Evolutionary conservation across 2,329 filamentous ascomycete genomes (phyloP), one percentile per base, ranked within the genome.

Genomic region (Phoma sp.): DNA sequence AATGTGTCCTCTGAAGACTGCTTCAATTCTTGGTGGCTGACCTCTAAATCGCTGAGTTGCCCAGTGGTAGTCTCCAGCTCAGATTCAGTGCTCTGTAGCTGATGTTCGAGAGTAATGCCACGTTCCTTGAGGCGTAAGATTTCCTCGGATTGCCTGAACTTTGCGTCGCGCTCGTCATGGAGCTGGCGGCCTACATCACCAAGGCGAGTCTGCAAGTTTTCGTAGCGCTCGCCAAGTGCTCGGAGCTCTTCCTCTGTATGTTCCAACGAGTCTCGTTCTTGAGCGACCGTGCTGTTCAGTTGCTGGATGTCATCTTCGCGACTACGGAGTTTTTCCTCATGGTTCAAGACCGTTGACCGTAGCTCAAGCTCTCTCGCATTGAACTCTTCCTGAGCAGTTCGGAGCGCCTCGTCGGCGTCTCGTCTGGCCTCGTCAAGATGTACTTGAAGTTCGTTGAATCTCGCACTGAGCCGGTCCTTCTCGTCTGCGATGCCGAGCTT

Each of bases 401-500:
- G 45, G 6, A 73, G 40, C 13, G 61, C 53, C 10, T 75, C 67
- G 8, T 74, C 67, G 3, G 73, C 76, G 21, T 70, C 58, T 17
- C 56, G 60, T 4, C 69, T 73, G 12, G 76, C 73, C 3, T 74
- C 62, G 12, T 74, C 69, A n/a, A 81, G 65, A n/a, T 78, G 67
- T 7, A 59, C 55, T n/a, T 73, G 68, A 4, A 76, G 49, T n/a
- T 61, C 53, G 70, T 68, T 19, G 76, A 65, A 22, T 58, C 66
- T 54, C 9, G 56, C 49, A 17, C 65, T 60, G 8, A 80, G 17
- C 63, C 65, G n/a, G 67, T 68, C 24, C 76, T 63, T 48, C 58
- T 72, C 60, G 24, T 64, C 59, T 12, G 66, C 60, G 13, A 82
- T 49, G 15, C 76, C 69, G 4, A 78, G 64, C 6, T 73, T 73